Base-by-base conservation (phyloP, 768 basidiomycete species). In the Phanerochaete carnosa region DNA sequence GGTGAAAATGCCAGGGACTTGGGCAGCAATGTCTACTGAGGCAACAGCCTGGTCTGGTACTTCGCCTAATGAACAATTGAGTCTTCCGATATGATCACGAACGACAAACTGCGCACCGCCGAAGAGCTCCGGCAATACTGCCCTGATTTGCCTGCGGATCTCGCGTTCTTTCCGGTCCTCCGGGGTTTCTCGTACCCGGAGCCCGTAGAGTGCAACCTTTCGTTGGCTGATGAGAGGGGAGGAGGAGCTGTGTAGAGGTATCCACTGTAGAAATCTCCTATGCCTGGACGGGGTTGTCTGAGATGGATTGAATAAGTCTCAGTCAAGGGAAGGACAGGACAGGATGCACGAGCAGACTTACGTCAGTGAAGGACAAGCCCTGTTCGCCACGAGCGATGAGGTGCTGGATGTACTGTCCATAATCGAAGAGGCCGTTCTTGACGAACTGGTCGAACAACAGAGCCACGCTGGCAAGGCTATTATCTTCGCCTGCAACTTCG, bases 351-450 rank as follows among this genome's bases (percentile, higher is more conserved):
- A 43, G 6, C 45, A 33, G 58, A 47, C 30, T 19, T 65, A 88
- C 88, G 72, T 86, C 81, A 16, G 72, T 71, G 62, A 70, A 78
- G 3, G 80, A 80, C 35, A 92, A 71, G 8, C 86, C 88, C 0
- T 72, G 65, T 69, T 93, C 92, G 9, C 89, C 87, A 19, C 92
- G 82, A 3, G 90, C 90, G 57, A 94, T 84, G n/a, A 94, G 77
- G 45, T 90, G 83, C 66, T 92, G 89, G 39, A 93, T 82, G 66
- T 93, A 94, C 45, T 78, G 79, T 15, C 83, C 77, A 65, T 90
- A 93, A 8, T 87, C 88, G 70, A 93, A 93, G 22, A 92, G 69
- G 15, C 81, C 84, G n/a, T 76, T 73, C 68, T 85, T 84, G 13
- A 90, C 82, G 1, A 94, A 79, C 68, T 89, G 86, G 3, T 86